Base-by-base conservation (phyloP, 2,329 filamentous ascomycete genomes). In the Neofusicoccum cordaticola region DNA sequence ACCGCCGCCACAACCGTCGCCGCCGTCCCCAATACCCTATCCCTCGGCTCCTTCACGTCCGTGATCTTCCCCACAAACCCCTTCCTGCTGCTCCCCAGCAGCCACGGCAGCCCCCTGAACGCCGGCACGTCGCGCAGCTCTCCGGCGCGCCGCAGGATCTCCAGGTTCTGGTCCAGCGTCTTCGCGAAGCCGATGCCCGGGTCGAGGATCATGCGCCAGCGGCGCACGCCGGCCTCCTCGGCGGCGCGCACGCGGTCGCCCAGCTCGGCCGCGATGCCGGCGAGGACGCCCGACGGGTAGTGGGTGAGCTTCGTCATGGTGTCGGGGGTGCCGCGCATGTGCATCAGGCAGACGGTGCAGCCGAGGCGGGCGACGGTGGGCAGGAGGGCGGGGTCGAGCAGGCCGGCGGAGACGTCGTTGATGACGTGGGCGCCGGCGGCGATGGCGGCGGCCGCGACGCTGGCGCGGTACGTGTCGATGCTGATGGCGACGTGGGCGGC, bases 161-260 rank as follows among this genome's bases (percentile, higher is more conserved):
- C 88, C 2, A 97, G 80, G 76, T 97, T 97, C 75, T 97, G 92
- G 45, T 84, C 82, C 62, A 84, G 82, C 0, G 86, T 88, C 81
- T 99, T 99, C 64, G 95, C 93, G 74, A 99, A 99, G 0, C 95
- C 95, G 37, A 99, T 86, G 0, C 95, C 95, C 0, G 95, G 95
- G 74, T 99, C 95, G 1, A 98, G 86, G 39, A 98, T 88, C 68
- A 99, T 96, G 68, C 94, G 90, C 95, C 95, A 99, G 56, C 93
- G 88, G 3, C 91, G 85, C 48, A 99, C 86, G 0, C 95, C 95
- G 0, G 92, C 93, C 13, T 81, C 84, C 76, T 96, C 80, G n/a
- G 95, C 95, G 1, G 86, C 91, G 0, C 80, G 80, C 4, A 98
- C 85, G 15, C 93, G 89, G 8, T 79, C 82, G 2, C 84, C 80